Percentiles rank a stretch among this genome's conserved stretches.
These are phyloP conservation scores for Litsea cubeba DNA, from an alignment of 164 flowering plant genomes.

Conservation along the genomic window DNA sequence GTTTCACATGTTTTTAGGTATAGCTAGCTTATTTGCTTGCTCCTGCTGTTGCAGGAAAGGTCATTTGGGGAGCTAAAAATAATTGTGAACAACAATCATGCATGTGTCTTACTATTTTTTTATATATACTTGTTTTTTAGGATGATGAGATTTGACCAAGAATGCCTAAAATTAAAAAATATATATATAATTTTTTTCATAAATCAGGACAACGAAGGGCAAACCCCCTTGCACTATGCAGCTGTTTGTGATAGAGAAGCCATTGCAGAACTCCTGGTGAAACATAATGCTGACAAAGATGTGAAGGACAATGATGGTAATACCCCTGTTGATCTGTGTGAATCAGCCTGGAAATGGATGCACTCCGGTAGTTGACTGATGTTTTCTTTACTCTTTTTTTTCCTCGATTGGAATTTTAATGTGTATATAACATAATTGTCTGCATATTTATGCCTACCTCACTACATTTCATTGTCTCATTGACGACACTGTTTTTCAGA, in stretches of 20 bases:
- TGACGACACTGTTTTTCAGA: too few species aligned
- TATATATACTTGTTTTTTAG: not conserved
- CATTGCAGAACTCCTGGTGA: constrained; percentile 75
- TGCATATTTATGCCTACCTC: not conserved
- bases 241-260: constrained; percentile 79
- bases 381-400: not conserved
- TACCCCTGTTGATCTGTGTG: constrained; percentile 55
- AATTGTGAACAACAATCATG: not conserved
- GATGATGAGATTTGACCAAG: too few species aligned
- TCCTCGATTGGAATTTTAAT: not conserved
- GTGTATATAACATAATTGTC: not conserved
- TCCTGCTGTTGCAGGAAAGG: too few species aligned
- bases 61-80: too few species aligned
- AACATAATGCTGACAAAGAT: constrained; percentile 50
- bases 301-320: constrained; percentile 70
- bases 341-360: constrained; percentile 68
- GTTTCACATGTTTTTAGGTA: too few species aligned
- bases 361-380: constrained; percentile 9
- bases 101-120: not conserved
- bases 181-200: not conserved
- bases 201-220: constrained; percentile 84
- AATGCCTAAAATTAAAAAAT: too few species aligned
- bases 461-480: not conserved
- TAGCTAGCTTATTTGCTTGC: too few species aligned
- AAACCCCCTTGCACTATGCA: constrained; percentile 90